phyloP scores from a whole-genome alignment of 1,284 basidiomycete genomes.

The Cryptococcus amylolentus region DNA sequence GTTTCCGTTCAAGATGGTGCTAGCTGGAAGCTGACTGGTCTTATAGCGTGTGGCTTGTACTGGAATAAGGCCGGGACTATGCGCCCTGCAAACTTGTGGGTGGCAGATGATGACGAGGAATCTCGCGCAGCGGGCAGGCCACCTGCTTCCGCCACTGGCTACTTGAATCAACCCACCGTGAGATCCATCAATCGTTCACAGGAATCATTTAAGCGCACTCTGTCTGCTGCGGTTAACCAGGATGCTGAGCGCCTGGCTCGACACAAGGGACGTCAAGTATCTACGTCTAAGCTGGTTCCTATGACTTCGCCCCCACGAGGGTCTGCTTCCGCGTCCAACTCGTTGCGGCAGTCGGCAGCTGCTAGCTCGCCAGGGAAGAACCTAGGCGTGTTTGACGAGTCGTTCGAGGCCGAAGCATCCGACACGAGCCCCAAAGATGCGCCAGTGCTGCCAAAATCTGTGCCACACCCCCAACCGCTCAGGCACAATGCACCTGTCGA shows the following conservation, averaged over 20 bases:
- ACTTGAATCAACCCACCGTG: slow-evolving; percentile 8
- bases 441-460: neutral
- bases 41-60: slow-evolving; percentile 46
- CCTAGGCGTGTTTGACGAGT: slow-evolving; percentile 7
- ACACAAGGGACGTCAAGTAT: slow-evolving; percentile 7
- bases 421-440: neutral
- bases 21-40: neutral
- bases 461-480: neutral
- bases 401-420: neutral
- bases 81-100: slow-evolving; percentile 44
- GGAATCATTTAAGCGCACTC: slow-evolving; percentile 35
- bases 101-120: slow-evolving; percentile 31
- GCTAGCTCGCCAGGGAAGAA: slow-evolving; percentile 34
- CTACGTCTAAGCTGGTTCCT: slow-evolving; percentile 17
- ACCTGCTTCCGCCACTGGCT: neutral
- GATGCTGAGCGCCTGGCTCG: slow-evolving; percentile 39
- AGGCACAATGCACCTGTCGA: neutral
- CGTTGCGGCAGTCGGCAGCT: slow-evolving; percentile 15
- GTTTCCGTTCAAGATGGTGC: slow-evolving; percentile 4
- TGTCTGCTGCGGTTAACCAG: slow-evolving; percentile 39
- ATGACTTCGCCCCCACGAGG: slow-evolving; percentile 33
- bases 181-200: slow-evolving; percentile 2
- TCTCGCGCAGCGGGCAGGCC: slow-evolving; percentile 3
- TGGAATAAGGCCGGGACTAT: slow-evolving; percentile 44
- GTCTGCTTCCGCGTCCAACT: slow-evolving; percentile 18